These are phyloP conservation scores for Pythium monospermum DNA, from an alignment of 352 stramenopile species.

Conservation along the genomic window DNA sequence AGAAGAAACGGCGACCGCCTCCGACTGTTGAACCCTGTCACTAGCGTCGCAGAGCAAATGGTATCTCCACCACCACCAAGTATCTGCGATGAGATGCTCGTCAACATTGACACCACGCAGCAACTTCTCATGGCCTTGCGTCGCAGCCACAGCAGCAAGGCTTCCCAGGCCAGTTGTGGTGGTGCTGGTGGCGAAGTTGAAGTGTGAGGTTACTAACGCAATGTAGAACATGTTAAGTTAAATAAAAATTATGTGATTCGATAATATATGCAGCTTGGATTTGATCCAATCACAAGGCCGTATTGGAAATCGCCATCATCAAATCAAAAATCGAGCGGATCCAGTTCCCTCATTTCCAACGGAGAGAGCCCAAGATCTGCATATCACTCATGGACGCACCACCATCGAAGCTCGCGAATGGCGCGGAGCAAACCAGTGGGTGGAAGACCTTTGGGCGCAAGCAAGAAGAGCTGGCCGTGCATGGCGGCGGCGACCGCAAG, in stretches of 20 bases:
- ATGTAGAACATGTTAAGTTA: slow-evolving; percentile 1
- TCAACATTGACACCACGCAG: slow-evolving; percentile 61
- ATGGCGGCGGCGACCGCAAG: too few relatives aligned
- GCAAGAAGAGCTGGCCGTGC: slow-evolving; percentile 21
- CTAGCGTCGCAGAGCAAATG: too few relatives aligned
- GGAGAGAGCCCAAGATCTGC: too few relatives aligned
- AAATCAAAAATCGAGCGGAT: background rate
- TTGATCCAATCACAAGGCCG: slow-evolving; percentile 2
- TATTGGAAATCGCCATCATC: background rate
- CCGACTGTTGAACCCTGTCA: too few relatives aligned
- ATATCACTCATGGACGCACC: background rate
- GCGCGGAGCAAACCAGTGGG: slow-evolving; percentile 21
- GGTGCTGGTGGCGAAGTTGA: slow-evolving; percentile 14
- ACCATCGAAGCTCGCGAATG: slow-evolving; percentile 19
- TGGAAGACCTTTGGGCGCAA: slow-evolving; percentile 29
- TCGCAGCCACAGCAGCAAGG: slow-evolving; percentile 2
- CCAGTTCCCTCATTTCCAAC: background rate
- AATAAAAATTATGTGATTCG: background rate
- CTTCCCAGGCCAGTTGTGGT: background rate
- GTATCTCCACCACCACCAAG: slow-evolving; percentile 2
- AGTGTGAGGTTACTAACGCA: slow-evolving; percentile 9
- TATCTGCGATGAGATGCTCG: slow-evolving; percentile 47
- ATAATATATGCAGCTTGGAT: too few relatives aligned
- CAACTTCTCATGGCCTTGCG: slow-evolving; percentile 56
- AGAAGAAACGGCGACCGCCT: too few relatives aligned